A percentile compares a stretch with the other conserved stretches of the same genome.
phyloP scores from a whole-genome alignment of 768 basidiomycete species.

The Hypholoma sublateritium region DNA sequence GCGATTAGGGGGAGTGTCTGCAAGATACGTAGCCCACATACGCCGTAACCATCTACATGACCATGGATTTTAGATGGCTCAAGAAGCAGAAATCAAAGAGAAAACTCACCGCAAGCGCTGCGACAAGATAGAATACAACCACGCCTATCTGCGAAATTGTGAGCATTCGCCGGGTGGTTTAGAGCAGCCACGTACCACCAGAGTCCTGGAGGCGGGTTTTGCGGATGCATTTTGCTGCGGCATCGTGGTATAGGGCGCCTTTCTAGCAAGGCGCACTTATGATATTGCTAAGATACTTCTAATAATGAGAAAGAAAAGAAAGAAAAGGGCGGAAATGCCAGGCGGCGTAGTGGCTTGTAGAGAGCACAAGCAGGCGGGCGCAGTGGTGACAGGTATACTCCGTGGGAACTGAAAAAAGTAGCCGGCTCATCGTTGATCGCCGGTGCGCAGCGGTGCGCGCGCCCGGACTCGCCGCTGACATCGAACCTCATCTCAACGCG shows the following conservation, averaged over 20 bases:
- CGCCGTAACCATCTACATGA: slow-evolving; percentile 85
- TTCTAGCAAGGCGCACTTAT: too few species aligned
- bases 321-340: not conserved
- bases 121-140: slow-evolving; percentile 85
- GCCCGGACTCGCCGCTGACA: too few species aligned
- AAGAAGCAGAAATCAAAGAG: not conserved
- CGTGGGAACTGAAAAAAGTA: slow-evolving; percentile 7
- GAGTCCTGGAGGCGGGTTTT: slow-evolving; percentile 38
- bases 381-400: not conserved
- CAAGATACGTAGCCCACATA: slow-evolving; percentile 29
- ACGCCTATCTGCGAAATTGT: slow-evolving; percentile 56
- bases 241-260: slow-evolving; percentile 1
- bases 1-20: not conserved
- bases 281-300: not conserved
- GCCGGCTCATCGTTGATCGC: slow-evolving; percentile 3
- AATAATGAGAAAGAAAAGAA: not conserved
- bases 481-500: too few species aligned
- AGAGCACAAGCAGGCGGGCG: not conserved
- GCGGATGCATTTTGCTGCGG: slow-evolving; percentile 14
- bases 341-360: too few species aligned
- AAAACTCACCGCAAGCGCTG: slow-evolving; percentile 75
- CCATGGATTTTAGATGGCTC: not conserved
- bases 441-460: slow-evolving; percentile 3
- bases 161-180: not conserved
- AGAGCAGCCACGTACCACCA: slow-evolving; percentile 39